Evolutionary conservation across 352 stramenopile genomes (phyloP), one percentile per base, ranked within the genome.

Genomic region (Stephanocyclus meneghinianus): DNA sequence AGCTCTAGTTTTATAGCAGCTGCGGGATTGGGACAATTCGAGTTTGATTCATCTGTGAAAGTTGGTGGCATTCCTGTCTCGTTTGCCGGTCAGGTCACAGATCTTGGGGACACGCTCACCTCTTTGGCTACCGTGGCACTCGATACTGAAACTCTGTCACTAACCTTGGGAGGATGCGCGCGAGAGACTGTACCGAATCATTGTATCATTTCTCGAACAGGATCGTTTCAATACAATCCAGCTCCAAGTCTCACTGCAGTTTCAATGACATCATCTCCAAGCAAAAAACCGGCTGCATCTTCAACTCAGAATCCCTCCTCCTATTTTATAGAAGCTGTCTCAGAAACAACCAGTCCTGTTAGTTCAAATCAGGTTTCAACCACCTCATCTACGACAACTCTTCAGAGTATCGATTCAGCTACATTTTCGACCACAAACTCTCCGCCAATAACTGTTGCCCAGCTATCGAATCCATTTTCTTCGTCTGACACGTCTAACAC

Each of bases 51-150:
- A 35, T 26, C 30, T n/a, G 62, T 45, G 5, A n/a, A 48, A 71
- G 11, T 40, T 29, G 42, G 62, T 47, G 62, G 45, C 2, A 60
- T 60, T 9, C 62, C 62, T n/a, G 62, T 71, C 2, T 60, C 45
- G 11, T 71, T 71, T 32, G 21, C 3, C 32, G 62, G 7, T 9
- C 15, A 57, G 8, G 18, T 71, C 21, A 16, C 45, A 32, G 62
- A 59, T 21, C 10, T 71, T 10, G 62, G 47, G 32, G 18, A 40
- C 7, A 48, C 2, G 26, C 15, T 32, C 26, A 44, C 53, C 9
- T 47, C 62, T 9, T 42, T 55, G 21, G 62, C 47, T 8, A 47
- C 30, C 9, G 62, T 71, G 26, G 47, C 45, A 32, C 18, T 71
- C 0, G 62, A 71, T 48, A 45, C 45, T 18, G 26, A 42, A 10